These are phyloP conservation scores for Hypoxylon sp. DNA, from an alignment of 2,329 filamentous ascomycete species.

Conservation along the genomic window DNA sequence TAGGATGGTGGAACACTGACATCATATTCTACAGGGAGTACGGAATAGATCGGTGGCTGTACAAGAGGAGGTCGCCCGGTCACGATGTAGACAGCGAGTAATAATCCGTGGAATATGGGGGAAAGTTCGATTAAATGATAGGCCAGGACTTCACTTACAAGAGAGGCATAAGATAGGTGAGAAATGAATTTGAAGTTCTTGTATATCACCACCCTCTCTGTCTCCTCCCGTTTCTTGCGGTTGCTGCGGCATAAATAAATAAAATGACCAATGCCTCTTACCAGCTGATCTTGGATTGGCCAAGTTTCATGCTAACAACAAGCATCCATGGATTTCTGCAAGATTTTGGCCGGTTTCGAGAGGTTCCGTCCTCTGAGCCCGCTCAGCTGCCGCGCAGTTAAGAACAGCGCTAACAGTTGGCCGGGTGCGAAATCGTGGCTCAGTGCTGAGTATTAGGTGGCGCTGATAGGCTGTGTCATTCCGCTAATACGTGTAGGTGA, in stretches of 20 bases:
- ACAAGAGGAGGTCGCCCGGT: not conserved
- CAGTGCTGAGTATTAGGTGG: slow-evolving; percentile 22
- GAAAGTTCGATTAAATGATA: slow-evolving; percentile 9
- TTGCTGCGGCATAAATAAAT: slow-evolving; percentile 28
- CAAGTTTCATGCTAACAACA: slow-evolving; percentile 10
- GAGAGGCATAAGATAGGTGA: not conserved
- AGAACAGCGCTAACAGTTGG: slow-evolving; percentile 10
- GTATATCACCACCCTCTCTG: not conserved
- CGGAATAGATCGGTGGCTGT: slow-evolving; percentile 1
- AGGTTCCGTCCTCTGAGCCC: slow-evolving; percentile 4
- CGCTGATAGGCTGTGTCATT: slow-evolving; percentile 31
- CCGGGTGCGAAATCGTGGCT: slow-evolving; percentile 26
- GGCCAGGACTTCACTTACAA: not conserved
- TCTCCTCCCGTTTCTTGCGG: slow-evolving; percentile 22
- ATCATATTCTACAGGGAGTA: slow-evolving; percentile 4
- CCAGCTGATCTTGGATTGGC: slow-evolving; percentile 10
- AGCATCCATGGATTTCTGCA: slow-evolving; percentile 2
- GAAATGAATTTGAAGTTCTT: not conserved
- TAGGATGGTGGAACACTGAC: slow-evolving; percentile 1
- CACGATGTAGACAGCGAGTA: not conserved
- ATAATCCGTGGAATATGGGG: slow-evolving; percentile 15
- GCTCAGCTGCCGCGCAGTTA: slow-evolving; percentile 2
- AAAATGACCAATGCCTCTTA: slow-evolving; percentile 2
- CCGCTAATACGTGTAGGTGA: slow-evolving; percentile 11
- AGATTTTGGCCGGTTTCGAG: not conserved